Percentiles rank a stretch among this genome's conserved stretches.
These are phyloP conservation scores for Diaporthe aspalathi DNA, from an alignment of 2,329 filamentous ascomycete genomes.

Conservation along the genomic window DNA sequence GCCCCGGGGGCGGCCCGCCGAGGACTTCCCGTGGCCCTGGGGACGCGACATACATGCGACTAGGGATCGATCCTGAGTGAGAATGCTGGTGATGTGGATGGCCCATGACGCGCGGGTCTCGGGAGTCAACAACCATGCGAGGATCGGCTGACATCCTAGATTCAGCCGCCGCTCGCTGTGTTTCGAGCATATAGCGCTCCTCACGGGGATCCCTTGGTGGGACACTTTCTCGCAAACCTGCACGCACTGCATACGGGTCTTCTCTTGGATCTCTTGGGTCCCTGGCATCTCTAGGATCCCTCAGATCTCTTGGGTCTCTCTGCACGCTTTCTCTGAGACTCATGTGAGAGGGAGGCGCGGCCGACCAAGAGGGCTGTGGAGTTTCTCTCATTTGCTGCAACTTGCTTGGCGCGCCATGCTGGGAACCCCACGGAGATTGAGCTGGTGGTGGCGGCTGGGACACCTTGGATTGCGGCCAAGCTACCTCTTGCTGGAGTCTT, in stretches of 20 bases:
- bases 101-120: slow-evolving; percentile 37
- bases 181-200: slow-evolving; percentile 37
- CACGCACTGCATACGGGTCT: slow-evolving; percentile 35
- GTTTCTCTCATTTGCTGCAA: slow-evolving; percentile 49
- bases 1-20: slow-evolving; percentile 33
- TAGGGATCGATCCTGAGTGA: slow-evolving; percentile 36
- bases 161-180: slow-evolving; percentile 32
- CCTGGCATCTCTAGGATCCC: slow-evolving; percentile 8
- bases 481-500: slow-evolving; percentile 46
- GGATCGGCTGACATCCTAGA: slow-evolving; percentile 36
- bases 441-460: slow-evolving; percentile 48
- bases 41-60: slow-evolving; percentile 33
- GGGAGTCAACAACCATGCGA: slow-evolving; percentile 35
- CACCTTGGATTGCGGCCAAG: slow-evolving; percentile 51
- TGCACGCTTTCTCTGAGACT: slow-evolving; percentile 40
- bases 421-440: slow-evolving; percentile 53
- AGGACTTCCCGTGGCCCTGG: slow-evolving; percentile 35
- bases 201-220: slow-evolving; percentile 29
- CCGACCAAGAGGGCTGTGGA: slow-evolving; percentile 50
- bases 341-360: slow-evolving; percentile 43
- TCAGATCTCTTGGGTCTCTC: slow-evolving; percentile 20
- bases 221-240: slow-evolving; percentile 27
- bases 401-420: slow-evolving; percentile 52
- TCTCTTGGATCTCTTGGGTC: slow-evolving; percentile 24
- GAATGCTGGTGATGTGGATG: slow-evolving; percentile 38